Evolutionary conservation across 306 rosid genomes (phyloP), one percentile per base, ranked within the genome.

Genomic region (Rosa rugosa): DNA sequence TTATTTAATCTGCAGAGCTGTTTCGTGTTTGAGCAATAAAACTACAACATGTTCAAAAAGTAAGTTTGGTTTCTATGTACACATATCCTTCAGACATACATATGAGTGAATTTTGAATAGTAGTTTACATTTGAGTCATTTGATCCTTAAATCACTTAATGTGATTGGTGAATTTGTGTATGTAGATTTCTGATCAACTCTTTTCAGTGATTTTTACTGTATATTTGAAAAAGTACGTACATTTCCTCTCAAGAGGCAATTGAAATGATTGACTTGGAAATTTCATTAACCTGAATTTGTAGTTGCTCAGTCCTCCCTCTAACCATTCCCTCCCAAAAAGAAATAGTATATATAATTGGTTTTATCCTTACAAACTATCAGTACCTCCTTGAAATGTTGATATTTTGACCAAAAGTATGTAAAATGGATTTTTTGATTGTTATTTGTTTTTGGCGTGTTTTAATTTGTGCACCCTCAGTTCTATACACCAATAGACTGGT

Each of bases 1-100:
- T 81, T 51, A 56, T 78, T 72, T 60, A 81, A 36, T 69, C 85
- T 87, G 88, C 63, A 82, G 84, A 82, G 64, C 11, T 56, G 84
- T 84, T 81, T 50, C 84, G 6, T 81, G 70, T 63, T 27, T 62
- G 25, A 54, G 23, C 25, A 20, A 54, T 54, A 54, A 54, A 54
- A 31, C 68, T 76, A 45, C 38, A 14, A 1, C 7, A 3, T 90
- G 87, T 81, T 54, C 81, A 40, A 51, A 67, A 82, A 81, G 92
- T 88, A 88, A 88, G 92, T 62, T 42, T 5, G 11, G 23, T 56
- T 22, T 23, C 64, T 57, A 22, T 57, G 0, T 57, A 57, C 23
- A 53, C 17, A 53, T 20, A 54, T 54, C 60, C 60, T 54, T 54
- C 60, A 54, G 25, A 54, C 25, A 51, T 51, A 17, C 11, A 20